Conservation (phyloP, 129 eudicot species). For the Erigeron canadensis region DNA sequence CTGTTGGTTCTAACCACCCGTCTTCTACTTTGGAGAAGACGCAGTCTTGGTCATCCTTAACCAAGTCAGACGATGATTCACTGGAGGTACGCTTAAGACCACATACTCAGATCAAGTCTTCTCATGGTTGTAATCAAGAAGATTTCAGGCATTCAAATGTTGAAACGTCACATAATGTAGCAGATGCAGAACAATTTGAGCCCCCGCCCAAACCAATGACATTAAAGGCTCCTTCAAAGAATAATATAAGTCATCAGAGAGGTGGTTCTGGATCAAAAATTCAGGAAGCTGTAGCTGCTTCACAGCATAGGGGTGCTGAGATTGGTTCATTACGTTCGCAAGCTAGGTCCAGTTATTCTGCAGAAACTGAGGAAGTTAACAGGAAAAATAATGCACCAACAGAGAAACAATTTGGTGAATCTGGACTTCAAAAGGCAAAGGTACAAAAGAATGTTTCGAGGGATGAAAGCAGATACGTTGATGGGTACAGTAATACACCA, state of each 20-base stretch:
- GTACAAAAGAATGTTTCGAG: constrained; percentile 48
- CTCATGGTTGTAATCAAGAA: constrained; percentile 36
- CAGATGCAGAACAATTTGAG: constrained; percentile 20
- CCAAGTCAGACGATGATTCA: constrained; percentile 37
- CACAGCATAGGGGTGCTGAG: constrained; percentile 32
- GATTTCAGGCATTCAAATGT: constrained; percentile 34
- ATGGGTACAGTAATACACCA: constrained; percentile 35
- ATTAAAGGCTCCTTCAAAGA: constrained; percentile 39
- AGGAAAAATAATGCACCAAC: constrained; percentile 26
- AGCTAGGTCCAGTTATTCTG: constrained; percentile 12
- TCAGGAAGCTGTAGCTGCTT: constrained; percentile 40
- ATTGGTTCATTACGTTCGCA: constrained; percentile 32
- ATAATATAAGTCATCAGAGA: constrained; percentile 5
- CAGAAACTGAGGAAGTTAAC: constrained; percentile 33
- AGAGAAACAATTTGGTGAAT: constrained; percentile 41
- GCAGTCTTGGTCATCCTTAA: constrained; percentile 44
- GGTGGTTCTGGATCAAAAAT: constrained; percentile 42
- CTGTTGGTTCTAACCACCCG: constrained; percentile 39
- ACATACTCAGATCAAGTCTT: constrained; percentile 36
- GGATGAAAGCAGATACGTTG: constrained; percentile 38
- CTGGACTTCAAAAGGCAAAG: constrained; percentile 42
- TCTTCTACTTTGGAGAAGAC: constrained; percentile 37
- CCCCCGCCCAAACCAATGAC: constrained; percentile 24
- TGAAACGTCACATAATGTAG: background rate
- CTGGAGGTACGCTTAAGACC: constrained; percentile 35